These are phyloP conservation scores for Lachnellula willkommii DNA, from an alignment of 2,329 filamentous ascomycete genomes.

Conservation along the genomic window DNA sequence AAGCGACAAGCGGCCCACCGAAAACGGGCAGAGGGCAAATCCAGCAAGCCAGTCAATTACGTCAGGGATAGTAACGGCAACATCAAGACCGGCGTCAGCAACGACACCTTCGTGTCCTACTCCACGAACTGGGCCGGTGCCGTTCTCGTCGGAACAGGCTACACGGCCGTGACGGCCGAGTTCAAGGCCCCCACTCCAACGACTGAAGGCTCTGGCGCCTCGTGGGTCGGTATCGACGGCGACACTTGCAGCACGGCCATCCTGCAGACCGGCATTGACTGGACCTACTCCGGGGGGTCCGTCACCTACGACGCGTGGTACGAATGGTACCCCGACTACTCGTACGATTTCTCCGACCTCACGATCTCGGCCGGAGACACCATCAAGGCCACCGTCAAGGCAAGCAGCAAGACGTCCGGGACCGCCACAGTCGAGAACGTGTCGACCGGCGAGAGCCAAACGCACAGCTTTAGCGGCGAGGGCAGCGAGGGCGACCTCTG, in stretches of 20 bases:
- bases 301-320: slow-evolving; percentile 53
- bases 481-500: slow-evolving; percentile 32
- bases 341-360: slow-evolving; percentile 46
- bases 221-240: slow-evolving; percentile 59
- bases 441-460: slow-evolving; percentile 40
- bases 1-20: slow-evolving; percentile 32
- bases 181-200: slow-evolving; percentile 49
- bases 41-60: slow-evolving; percentile 27
- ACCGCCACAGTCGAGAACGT: slow-evolving; percentile 41
- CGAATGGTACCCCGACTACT: slow-evolving; percentile 55
- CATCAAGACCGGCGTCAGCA: slow-evolving; percentile 29
- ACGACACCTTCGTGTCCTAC: slow-evolving; percentile 43
- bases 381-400: slow-evolving; percentile 37
- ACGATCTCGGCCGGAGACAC: slow-evolving; percentile 40
- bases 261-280: slow-evolving; percentile 54
- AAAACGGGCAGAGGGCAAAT: slow-evolving; percentile 24
- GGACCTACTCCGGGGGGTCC: slow-evolving; percentile 39
- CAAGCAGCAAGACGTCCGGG: slow-evolving; percentile 41
- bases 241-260: slow-evolving; percentile 51
- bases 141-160: slow-evolving; percentile 45
- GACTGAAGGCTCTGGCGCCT: slow-evolving; percentile 43
- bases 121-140: slow-evolving; percentile 56
- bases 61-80: slow-evolving; percentile 29
- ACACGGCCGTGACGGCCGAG: slow-evolving; percentile 46
- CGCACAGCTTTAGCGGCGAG: slow-evolving; percentile 38